Evolutionary conservation across 176 grass and related monocot species (phyloP).

Genomic region (Eragrostis curvula): DNA sequence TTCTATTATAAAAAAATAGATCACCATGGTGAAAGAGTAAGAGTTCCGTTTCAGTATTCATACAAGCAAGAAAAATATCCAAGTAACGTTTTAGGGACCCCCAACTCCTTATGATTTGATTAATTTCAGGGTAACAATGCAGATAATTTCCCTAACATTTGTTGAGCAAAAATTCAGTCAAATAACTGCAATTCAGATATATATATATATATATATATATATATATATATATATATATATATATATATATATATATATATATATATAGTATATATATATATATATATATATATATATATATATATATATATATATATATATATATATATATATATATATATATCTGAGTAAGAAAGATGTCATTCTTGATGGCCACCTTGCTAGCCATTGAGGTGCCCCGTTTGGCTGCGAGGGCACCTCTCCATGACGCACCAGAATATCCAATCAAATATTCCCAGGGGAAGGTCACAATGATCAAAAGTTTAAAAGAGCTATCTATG

Average conservation of each 20-base stretch:
- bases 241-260: too few relatives aligned
- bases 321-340: too few relatives aligned
- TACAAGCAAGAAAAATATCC: background rate
- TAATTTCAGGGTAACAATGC: background rate
- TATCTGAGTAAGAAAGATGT: background rate
- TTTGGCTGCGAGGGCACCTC: constrained; percentile 38
- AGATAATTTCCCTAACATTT: background rate
- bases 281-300: too few relatives aligned
- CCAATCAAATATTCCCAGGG: constrained; percentile 55
- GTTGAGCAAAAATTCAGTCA: background rate
- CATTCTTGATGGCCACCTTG: constrained; percentile 29
- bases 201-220: too few relatives aligned
- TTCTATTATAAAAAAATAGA: background rate
- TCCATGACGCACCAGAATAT: constrained; percentile 52
- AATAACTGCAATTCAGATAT: background rate
- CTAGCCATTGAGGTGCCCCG: constrained; percentile 10
- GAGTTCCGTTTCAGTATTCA: background rate
- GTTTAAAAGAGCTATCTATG: constrained; percentile 32
- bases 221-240: too few relatives aligned
- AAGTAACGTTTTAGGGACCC: background rate
- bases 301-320: too few relatives aligned
- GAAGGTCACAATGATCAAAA: constrained; percentile 39
- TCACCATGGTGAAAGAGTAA: background rate
- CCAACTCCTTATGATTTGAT: background rate
- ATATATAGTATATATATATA: too few relatives aligned